Evolutionary conservation across 2,329 filamentous ascomycete genomes (phyloP), one percentile per base, ranked within the genome.

Genomic region (Ambrosiella xylebori): DNA sequence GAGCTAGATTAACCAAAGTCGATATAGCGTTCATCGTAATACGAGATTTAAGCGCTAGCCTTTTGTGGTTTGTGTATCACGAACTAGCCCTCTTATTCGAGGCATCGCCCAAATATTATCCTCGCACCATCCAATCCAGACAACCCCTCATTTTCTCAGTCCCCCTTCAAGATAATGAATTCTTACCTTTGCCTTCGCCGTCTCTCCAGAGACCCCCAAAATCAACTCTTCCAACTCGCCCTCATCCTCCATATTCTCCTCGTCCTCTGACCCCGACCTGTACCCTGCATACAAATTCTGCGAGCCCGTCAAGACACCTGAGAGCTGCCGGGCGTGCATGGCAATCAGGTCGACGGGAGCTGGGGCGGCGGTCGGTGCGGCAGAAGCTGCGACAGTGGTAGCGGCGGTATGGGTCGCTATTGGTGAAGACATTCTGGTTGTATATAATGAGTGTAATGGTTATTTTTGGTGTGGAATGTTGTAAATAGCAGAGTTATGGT

Each of bases 151-250:
- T 27, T 4, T 27, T 27, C 27, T 4, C 27, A 27, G 27, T 27
- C 27, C 40, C n/a, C 4, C 40, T 9, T 49, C 12, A 3, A 49
- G 12, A 49, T 49, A 49, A 15, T 27, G 2, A n/a, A 19, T 11
- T 19, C 19, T 11, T 36, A 51, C 27, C 47, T n/a, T 49, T 19
- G 12, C 7, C 12, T 35, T 19, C 9, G 3, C 35, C 8, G 15
- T 35, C 19, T 36, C 19, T 51, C 47, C 35, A 27, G 27, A 27
- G 4, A 27, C 27, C 1, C 55, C 44, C 36, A 50, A n/a, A 12
- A 56, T 49, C 27, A 57, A 27, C 15, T 57, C 47, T 7, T 57
- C 55, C 35, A 55, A 17, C 6, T 55, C 53, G 4, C 35, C 44
- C 2, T 57, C 41, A 39, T 39, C 36, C 12, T 57, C 44, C 9